Conservation (phyloP, 192 early-diverging fungal species). For the Entomortierella chlamydospora region DNA sequence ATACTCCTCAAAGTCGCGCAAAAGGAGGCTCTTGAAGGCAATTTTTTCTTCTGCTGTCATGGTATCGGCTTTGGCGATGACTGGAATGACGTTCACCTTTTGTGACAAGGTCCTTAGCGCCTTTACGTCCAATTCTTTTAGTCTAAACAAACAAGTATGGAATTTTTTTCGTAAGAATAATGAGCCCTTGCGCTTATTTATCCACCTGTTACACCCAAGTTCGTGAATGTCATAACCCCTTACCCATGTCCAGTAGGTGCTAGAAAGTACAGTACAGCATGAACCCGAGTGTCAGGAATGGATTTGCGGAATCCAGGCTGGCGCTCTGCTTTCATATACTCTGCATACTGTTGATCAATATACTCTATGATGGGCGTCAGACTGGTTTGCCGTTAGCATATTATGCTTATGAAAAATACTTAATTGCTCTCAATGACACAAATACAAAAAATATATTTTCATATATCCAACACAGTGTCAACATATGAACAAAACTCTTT, state of each 20-base stretch:
- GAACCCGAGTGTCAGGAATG: constrained; percentile 91
- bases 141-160: too few relatives aligned
- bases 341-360: constrained; percentile 96
- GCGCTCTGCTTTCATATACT: constrained; percentile 87
- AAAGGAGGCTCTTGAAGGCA: constrained; percentile 73
- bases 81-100: constrained; percentile 86
- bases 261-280: constrained; percentile 98
- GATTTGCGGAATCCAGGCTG: constrained; percentile 76
- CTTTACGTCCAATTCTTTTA: constrained; percentile 70
- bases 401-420: neutral
- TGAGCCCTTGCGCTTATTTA: neutral
- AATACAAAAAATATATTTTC: neutral
- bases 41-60: constrained; percentile 73
- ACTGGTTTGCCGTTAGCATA: constrained; percentile 52
- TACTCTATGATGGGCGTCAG: constrained; percentile 95
- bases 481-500: neutral
- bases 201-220: neutral
- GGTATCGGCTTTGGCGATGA: constrained; percentile 87
- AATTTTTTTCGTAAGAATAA: constrained; percentile 7
- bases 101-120: constrained; percentile 75
- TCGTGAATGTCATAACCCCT: neutral
- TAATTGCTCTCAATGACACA: constrained; percentile 23
- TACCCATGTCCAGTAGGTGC: constrained; percentile 93
- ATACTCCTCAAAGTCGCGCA: constrained; percentile 72
- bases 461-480: neutral